Evolutionary conservation across 345 rosid genomes (phyloP).

Genomic region (Carallia pectinifolia): DNA sequence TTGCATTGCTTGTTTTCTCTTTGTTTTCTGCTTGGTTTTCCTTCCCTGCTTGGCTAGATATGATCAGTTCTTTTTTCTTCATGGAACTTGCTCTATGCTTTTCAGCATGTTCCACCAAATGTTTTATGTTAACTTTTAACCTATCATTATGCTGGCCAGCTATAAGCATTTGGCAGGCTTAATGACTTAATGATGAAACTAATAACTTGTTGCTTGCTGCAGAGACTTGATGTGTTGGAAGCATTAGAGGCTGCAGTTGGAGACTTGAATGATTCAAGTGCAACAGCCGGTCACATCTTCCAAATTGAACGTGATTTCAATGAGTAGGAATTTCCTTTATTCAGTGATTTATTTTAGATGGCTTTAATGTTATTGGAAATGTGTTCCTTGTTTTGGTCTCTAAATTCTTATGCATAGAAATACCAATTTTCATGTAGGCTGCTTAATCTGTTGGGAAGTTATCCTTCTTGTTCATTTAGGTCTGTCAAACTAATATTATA

Average conservation of each 20-base stretch:
- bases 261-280: conserved; percentile 32
- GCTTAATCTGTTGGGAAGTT: too few species aligned
- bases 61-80: too few species aligned
- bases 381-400: background rate
- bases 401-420: background rate
- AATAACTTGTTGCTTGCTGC: conserved; percentile 25
- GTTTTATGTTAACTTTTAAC: too few species aligned
- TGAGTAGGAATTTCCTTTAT: conserved; percentile 54
- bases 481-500: too few species aligned
- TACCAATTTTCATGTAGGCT: too few species aligned
- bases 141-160: background rate
- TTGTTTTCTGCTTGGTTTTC: background rate
- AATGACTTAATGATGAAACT: conserved; percentile 2
- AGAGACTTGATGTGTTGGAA: conserved; percentile 82
- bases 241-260: conserved; percentile 62
- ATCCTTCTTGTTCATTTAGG: too few species aligned
- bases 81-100: too few species aligned
- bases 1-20: background rate
- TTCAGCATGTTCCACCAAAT: too few species aligned
- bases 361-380: background rate
- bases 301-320: conserved; percentile 79
- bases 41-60: too few species aligned
- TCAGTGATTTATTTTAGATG: conserved; percentile 3
- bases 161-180: background rate
- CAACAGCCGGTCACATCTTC: conserved; percentile 37